Base-by-base conservation (phyloP, 2,329 filamentous ascomycete species). In the Fusarium ramigenum region DNA sequence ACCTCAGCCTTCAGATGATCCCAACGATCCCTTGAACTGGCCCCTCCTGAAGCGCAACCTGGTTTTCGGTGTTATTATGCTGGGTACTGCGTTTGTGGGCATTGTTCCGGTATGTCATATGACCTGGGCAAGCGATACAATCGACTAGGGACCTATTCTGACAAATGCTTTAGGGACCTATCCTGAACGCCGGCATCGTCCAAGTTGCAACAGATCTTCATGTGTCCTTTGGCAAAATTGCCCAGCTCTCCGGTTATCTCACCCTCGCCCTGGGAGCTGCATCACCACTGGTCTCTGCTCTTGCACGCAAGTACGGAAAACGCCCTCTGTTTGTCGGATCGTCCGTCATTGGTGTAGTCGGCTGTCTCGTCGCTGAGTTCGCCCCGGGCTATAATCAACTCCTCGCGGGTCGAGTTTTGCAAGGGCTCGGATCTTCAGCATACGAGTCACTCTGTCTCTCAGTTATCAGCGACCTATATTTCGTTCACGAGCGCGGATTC, bases 11-110 rank as follows among this genome's bases (percentile, higher is more conserved):
- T 69, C 60, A 23, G 60, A 60, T 44, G 65, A 69, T 28, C 60
- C 60, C n/a, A 69, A 69, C 16, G 65, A 69, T 23, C 65, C 65
- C 7, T 42, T 69, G 60, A 69, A 69, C 23, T 69, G 60, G 60
- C 37, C 54, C 12, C 16, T 28, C 16, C 30, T 40, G 21, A 67
- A 67, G 64, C 62, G 62, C 30, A 28, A 15, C 23, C n/a, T 42
- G 12, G 64, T 63, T 8, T 63, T 67, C 9, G n/a, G 34, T 12
- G 56, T 66, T 30, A 57, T 66, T 5, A 36, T 66, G 12, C 42
- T 66, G 42, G 63, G 63, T 14, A 66, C 58, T 21, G 36, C 44
- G 2, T 50, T 66, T 39, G 19, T 61, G 10, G 37, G 57, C 28
- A 37, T 66, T 18, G 30, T 66, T 46, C 57, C 63, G 11, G 63